These are phyloP conservation scores for Talaromyces albobiverticillius DNA, from an alignment of 2,329 filamentous ascomycete genomes.

Conservation along the genomic window DNA sequence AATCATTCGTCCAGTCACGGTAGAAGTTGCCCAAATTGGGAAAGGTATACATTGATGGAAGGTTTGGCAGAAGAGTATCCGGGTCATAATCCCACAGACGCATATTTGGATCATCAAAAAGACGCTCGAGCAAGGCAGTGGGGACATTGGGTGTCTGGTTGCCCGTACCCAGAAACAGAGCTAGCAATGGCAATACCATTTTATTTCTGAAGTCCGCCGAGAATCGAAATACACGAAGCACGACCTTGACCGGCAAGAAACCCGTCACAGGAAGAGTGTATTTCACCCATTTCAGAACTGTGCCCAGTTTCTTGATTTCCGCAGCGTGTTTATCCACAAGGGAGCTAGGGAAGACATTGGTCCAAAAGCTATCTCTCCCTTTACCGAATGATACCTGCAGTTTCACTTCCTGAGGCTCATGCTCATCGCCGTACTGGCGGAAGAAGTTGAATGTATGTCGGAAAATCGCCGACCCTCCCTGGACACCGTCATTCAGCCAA, in stretches of 20 bases:
- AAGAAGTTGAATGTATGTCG: conserved; percentile 64
- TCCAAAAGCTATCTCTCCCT: conserved; percentile 57
- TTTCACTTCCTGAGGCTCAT: conserved; percentile 56
- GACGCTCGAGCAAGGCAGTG: conserved; percentile 61
- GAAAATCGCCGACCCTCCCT: conserved; percentile 60
- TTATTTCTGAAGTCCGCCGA: conserved; percentile 67
- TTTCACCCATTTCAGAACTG: conserved; percentile 55
- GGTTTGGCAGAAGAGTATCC: conserved; percentile 53
- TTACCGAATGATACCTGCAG: conserved; percentile 62
- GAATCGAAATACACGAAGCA: conserved; percentile 68
- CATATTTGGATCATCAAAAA: conserved; percentile 59
- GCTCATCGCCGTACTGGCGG: conserved; percentile 47
- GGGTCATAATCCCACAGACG: conserved; percentile 59
- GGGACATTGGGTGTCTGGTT: conserved; percentile 72
- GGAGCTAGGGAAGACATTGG: conserved; percentile 58
- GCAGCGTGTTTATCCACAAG: conserved; percentile 54
- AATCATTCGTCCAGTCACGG: conserved; percentile 52
- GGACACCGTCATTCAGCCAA: conserved; percentile 62
- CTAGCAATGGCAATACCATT: conserved; percentile 69
- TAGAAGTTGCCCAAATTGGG: conserved; percentile 59
- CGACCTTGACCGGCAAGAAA: conserved; percentile 58
- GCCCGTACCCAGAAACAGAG: conserved; percentile 70
- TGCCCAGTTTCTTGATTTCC: conserved; percentile 55
- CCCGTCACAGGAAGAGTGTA: conserved; percentile 56
- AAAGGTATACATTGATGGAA: conserved; percentile 60